Evolutionary conservation across 805 yeast species (phyloP).

Genomic region (Komagataella mondaviorum): DNA sequence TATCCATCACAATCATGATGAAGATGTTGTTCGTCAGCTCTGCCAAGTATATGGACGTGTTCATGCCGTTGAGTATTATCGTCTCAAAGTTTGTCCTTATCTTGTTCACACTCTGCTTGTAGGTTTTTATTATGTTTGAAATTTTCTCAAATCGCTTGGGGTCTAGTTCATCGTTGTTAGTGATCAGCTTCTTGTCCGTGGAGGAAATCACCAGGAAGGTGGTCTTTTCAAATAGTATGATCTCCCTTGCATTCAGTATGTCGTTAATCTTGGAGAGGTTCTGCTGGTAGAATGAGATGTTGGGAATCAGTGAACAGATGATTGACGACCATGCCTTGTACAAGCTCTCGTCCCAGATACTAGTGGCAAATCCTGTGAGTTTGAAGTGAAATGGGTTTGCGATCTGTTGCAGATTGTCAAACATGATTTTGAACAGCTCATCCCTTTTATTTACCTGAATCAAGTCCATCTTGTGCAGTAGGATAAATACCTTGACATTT

Average conservation of each 20-base stretch:
- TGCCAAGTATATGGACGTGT: constrained; percentile 20
- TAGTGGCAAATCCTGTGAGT: constrained; percentile 81
- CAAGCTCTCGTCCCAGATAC: constrained; percentile 93
- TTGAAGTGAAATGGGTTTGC: constrained; percentile 54
- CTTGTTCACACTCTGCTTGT: constrained; percentile 83
- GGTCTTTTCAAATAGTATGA: constrained; percentile 83
- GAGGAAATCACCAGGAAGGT: constrained; percentile 76
- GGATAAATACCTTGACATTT: constrained; percentile 79
- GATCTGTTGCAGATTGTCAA: constrained; percentile 65
- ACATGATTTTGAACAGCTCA: constrained; percentile 73
- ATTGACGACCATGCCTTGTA: constrained; percentile 97
- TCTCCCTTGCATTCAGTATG: constrained; percentile 75
- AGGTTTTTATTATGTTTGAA: constrained; percentile 85
- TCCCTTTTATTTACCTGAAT: constrained; percentile 79
- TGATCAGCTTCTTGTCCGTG: constrained; percentile 19
- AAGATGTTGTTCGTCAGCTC: constrained; percentile 21
- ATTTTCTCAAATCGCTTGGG: constrained; percentile 92
- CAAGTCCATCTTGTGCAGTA: constrained; percentile 92
- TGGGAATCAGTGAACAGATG: constrained; percentile 90
- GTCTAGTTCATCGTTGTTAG: constrained; percentile 30
- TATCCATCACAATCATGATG: constrained; percentile 23
- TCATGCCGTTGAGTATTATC: constrained; percentile 47
- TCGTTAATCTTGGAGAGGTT: constrained; percentile 62
- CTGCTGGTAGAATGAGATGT: constrained; percentile 67
- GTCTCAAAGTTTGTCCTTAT: constrained; percentile 75